Evolutionary conservation across 73 alveolate species (phyloP).

Genomic region (Paramecium caudatum): DNA sequence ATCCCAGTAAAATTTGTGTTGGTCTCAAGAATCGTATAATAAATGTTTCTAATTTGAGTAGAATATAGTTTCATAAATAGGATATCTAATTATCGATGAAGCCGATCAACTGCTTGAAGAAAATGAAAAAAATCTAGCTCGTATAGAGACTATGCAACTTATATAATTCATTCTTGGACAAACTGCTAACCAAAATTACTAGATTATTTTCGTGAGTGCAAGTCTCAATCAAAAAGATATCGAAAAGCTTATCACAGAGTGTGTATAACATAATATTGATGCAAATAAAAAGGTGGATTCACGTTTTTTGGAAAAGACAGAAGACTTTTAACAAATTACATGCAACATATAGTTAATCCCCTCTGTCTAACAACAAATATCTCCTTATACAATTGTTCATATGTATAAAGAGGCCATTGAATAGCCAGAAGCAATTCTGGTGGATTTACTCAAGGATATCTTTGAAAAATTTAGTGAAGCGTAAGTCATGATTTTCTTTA

Average conservation of each 20-base stretch:
- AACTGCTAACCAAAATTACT: neutral
- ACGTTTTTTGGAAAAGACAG: neutral
- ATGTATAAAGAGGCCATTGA: constrained; percentile 5
- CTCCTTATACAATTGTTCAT: constrained; percentile 60
- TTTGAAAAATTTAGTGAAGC: constrained; percentile 53
- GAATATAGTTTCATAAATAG: no score
- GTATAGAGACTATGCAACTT: constrained; percentile 10
- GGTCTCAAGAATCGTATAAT: constrained; percentile 28
- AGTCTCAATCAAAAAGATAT: constrained; percentile 38
- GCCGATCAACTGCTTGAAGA: constrained; percentile 52
- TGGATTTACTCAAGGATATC: constrained; percentile 11
- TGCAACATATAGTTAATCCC: constrained; percentile 16
- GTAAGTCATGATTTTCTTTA: constrained; percentile 55
- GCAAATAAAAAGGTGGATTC: constrained; percentile 22
- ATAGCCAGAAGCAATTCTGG: constrained; percentile 12
- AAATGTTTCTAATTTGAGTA: constrained; percentile 14
- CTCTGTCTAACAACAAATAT: neutral
- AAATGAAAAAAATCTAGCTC: constrained; percentile 37
- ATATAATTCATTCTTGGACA: constrained; percentile 34
- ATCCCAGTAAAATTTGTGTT: constrained; percentile 28
- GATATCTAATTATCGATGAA: constrained; percentile 53
- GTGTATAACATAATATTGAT: constrained; percentile 15
- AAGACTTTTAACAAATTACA: neutral
- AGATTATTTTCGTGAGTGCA: constrained; percentile 62
- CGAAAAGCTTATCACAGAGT: neutral